Evolutionary conservation across 2,329 filamentous ascomycete genomes (phyloP).

Genomic region (Botryosphaeria dothidea): DNA sequence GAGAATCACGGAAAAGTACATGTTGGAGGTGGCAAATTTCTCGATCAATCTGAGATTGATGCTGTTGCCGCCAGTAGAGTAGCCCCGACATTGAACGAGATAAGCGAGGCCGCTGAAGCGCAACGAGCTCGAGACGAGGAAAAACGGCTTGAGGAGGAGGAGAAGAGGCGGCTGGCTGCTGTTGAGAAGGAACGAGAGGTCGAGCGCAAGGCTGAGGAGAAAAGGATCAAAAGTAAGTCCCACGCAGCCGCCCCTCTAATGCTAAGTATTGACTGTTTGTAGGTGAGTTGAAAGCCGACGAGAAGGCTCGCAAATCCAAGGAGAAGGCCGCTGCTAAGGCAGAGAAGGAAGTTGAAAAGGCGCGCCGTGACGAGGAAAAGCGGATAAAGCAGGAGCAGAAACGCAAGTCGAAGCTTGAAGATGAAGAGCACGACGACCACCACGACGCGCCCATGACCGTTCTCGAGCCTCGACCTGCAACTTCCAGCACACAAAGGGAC

Average conservation of each 20-base stretch:
- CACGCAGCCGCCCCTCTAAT: background rate
- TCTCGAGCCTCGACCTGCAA: slow-evolving; percentile 6
- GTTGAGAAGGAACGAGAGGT: slow-evolving; percentile 54
- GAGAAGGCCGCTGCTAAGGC: slow-evolving; percentile 44
- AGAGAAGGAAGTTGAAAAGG: slow-evolving; percentile 46
- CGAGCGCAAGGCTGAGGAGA: slow-evolving; percentile 48
- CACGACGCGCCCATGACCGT: background rate
- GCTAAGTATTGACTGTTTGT: slow-evolving; percentile 28
- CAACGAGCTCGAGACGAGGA: slow-evolving; percentile 68
- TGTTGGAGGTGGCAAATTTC: slow-evolving; percentile 78
- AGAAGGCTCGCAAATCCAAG: slow-evolving; percentile 52
- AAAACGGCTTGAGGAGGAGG: slow-evolving; percentile 63
- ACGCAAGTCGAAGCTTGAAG: slow-evolving; percentile 45
- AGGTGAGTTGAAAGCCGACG: slow-evolving; percentile 57
- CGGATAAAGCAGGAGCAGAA: slow-evolving; percentile 53
- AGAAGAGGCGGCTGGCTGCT: slow-evolving; percentile 61
- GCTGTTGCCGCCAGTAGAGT: slow-evolving; percentile 75
- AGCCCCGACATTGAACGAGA: slow-evolving; percentile 82
- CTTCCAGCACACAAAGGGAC: slow-evolving; percentile 14
- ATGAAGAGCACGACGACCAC: slow-evolving; percentile 14
- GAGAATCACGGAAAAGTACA: slow-evolving; percentile 61
- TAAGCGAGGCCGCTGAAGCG: slow-evolving; percentile 73
- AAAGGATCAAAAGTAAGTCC: slow-evolving; percentile 58
- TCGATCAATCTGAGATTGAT: slow-evolving; percentile 77
- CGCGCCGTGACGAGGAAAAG: slow-evolving; percentile 57